These are phyloP conservation scores for Funneliformis caledonium DNA, from an alignment of 371 early-diverging fungal genomes.

Conservation along the genomic window DNA sequence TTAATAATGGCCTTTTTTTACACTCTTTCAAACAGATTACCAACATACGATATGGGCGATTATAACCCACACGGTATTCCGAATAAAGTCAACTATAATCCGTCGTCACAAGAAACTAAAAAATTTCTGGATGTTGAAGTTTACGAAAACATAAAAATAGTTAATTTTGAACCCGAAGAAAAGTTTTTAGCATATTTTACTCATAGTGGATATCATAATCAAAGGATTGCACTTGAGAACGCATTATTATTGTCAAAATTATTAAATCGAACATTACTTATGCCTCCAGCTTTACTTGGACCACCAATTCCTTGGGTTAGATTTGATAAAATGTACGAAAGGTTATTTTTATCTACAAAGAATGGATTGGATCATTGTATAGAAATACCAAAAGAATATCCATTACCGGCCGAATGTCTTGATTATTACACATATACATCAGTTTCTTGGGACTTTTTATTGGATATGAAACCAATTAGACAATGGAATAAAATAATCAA, in stretches of 20 bases:
- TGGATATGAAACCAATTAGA: conserved; percentile 8
- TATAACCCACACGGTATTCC: not conserved
- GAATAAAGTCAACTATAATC: not conserved
- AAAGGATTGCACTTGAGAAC: conserved; percentile 63
- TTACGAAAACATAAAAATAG: not conserved
- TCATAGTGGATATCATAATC: conserved; percentile 68
- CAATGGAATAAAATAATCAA: conserved; percentile 17
- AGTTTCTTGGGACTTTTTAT: conserved; percentile 16
- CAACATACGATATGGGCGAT: not conserved
- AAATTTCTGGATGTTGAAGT: not conserved
- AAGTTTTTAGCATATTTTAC: conserved; percentile 58
- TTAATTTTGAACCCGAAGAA: not conserved
- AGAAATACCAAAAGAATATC: conserved; percentile 12
- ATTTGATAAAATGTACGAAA: conserved; percentile 24
- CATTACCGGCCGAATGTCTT: conserved; percentile 13
- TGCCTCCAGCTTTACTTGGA: conserved; percentile 54
- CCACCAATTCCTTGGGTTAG: conserved; percentile 14
- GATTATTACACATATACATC: conserved; percentile 21
- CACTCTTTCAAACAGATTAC: not conserved
- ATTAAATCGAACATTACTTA: conserved; percentile 58
- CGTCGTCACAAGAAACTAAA: not conserved
- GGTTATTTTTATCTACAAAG: conserved; percentile 12
- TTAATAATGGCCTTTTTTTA: not conserved
- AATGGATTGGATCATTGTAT: conserved; percentile 22
- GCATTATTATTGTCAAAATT: conserved; percentile 57